Percentiles rank a stretch among this genome's conserved stretches.
These are phyloP conservation scores for Cenchrus purpureus DNA, from an alignment of 176 grass and related monocot genomes.

Conservation along the genomic window DNA sequence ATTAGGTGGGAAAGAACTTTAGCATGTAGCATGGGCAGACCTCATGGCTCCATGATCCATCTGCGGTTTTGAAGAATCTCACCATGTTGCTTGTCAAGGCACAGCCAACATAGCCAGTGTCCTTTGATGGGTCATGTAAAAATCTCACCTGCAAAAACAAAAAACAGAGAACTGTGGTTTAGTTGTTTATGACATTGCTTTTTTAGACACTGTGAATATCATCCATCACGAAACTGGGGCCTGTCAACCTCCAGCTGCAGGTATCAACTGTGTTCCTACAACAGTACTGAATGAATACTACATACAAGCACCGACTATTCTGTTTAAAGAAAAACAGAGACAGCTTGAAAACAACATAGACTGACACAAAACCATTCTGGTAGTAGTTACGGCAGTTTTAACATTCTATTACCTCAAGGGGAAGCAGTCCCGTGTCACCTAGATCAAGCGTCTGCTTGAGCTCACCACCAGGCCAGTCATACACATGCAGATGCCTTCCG, in stretches of 20 bases:
- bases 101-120: slow-evolving; percentile 86
- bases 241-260: background rate
- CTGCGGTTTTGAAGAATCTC: slow-evolving; percentile 79
- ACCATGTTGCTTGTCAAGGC: slow-evolving; percentile 94
- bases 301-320: background rate
- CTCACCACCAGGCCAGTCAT: slow-evolving; percentile 92
- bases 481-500: slow-evolving; percentile 85
- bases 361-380: background rate
- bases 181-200: background rate
- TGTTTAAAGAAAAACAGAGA: background rate
- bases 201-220: background rate
- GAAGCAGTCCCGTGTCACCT: slow-evolving; percentile 71
- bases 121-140: slow-evolving; percentile 94
- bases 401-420: slow-evolving; percentile 60
- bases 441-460: slow-evolving; percentile 85
- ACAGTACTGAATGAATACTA: background rate
- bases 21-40: slow-evolving; percentile 43
- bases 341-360: background rate
- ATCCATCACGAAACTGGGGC: background rate
- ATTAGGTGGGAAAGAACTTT: slow-evolving; percentile 10
- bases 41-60: slow-evolving; percentile 92
- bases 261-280: background rate
- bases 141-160: slow-evolving; percentile 76
- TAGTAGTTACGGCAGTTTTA: background rate
- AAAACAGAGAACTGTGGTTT: background rate